phyloP scores from a whole-genome alignment of 768 basidiomycete genomes.

The Boletus huronensis region DNA sequence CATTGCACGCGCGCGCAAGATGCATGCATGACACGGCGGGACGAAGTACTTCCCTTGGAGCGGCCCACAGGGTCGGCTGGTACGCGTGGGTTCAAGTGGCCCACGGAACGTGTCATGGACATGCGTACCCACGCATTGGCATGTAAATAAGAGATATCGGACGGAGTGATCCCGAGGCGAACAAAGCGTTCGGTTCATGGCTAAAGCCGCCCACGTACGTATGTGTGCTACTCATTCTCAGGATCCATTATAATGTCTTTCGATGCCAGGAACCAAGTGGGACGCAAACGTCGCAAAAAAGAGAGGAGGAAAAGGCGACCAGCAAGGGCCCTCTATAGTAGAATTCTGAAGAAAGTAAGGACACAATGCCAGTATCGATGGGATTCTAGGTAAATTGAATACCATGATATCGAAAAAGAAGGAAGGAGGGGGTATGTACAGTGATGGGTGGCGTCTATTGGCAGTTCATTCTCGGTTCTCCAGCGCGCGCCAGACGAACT shows the following conservation, averaged over 20 bases:
- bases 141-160: neutral
- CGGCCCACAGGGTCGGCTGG: neutral
- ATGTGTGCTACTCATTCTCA: neutral
- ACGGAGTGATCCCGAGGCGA: neutral
- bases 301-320: neutral
- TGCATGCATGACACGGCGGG: neutral
- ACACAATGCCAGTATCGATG: neutral
- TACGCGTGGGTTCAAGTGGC: neutral
- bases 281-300: neutral
- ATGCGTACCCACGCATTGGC: neutral
- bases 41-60: neutral
- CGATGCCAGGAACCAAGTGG: neutral
- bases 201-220: too few relatives aligned
- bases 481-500: neutral
- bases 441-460: slow-evolving; percentile 10
- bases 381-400: slow-evolving; percentile 12
- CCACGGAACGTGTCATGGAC: neutral
- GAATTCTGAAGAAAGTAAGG: neutral
- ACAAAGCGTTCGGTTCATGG: neutral
- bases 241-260: neutral
- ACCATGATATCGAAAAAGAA: neutral
- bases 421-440: slow-evolving; percentile 9
- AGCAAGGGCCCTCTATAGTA: neutral
- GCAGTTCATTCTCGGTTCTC: neutral
- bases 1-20: neutral